phyloP scores from a whole-genome alignment of 2,329 filamentous ascomycete species.

The Aureobasidium namibiae region DNA sequence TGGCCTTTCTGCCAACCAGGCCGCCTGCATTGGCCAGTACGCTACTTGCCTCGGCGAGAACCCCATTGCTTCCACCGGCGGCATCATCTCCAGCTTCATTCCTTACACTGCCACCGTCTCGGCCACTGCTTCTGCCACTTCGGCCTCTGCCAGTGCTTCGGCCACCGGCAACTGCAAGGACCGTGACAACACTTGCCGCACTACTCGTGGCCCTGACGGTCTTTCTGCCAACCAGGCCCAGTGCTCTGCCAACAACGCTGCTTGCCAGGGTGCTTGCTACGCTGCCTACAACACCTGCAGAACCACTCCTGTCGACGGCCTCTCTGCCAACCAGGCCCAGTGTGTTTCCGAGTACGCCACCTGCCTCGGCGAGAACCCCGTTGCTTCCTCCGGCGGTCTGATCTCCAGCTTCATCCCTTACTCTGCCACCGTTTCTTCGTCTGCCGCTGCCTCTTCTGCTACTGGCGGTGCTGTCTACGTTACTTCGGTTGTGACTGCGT shows the following conservation, averaged over 20 bases:
- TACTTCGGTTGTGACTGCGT: constrained; percentile 43
- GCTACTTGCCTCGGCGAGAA: constrained; percentile 10
- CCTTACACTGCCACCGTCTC: neutral
- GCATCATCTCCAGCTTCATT: neutral
- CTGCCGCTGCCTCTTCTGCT: neutral
- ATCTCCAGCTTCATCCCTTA: neutral
- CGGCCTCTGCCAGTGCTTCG: neutral
- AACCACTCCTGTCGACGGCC: neutral
- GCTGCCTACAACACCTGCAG: neutral
- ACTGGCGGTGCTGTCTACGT: neutral
- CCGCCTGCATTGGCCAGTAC: constrained; percentile 1
- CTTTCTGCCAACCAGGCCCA: neutral
- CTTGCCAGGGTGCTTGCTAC: constrained; percentile 6
- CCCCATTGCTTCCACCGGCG: neutral
- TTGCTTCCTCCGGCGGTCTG: neutral
- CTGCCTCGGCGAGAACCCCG: constrained; percentile 11
- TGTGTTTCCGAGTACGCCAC: neutral
- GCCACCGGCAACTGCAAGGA: neutral
- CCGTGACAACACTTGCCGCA: neutral
- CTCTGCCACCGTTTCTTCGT: neutral
- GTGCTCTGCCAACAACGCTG: neutral
- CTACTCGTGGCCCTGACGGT: neutral
- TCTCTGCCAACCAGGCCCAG: neutral
- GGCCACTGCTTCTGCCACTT: neutral
- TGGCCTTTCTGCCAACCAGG: constrained; percentile 11